Conservation (phyloP, 208 protist species). For the Crithidia expoeki region DNA sequence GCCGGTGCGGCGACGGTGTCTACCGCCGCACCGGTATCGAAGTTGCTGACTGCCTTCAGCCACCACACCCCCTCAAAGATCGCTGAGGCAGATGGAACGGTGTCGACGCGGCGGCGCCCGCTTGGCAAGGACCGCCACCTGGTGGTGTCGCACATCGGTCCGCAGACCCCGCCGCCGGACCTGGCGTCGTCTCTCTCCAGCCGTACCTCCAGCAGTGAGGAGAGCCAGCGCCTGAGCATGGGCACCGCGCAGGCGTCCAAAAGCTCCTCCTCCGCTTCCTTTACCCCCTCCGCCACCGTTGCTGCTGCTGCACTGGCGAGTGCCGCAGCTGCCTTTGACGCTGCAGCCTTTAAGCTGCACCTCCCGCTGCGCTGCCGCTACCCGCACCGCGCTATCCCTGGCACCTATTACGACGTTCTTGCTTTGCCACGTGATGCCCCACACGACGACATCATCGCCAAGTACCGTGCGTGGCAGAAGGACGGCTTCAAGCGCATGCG, state of each 20-base stretch:
- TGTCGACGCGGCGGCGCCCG: conserved; percentile 27
- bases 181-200: conserved; percentile 37
- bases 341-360: conserved; percentile 49
- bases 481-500: conserved; percentile 69
- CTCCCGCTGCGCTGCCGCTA: conserved; percentile 81
- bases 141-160: conserved; percentile 30
- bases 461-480: conserved; percentile 66
- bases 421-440: conserved; percentile 47
- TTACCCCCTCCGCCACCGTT: conserved; percentile 1
- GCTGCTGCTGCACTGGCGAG: not conserved
- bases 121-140: conserved; percentile 27
- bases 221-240: conserved; percentile 7
- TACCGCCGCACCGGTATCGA: too few relatives aligned
- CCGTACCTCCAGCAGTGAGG: conserved; percentile 40
- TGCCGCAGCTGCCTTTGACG: conserved; percentile 12
- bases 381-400: conserved; percentile 66
- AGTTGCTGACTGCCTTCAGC: conserved; percentile 46
- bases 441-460: conserved; percentile 53
- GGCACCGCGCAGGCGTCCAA: conserved; percentile 12
- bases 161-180: conserved; percentile 18
- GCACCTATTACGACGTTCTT: conserved; percentile 89
- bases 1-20: not conserved
- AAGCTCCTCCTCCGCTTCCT: conserved; percentile 8
- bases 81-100: conserved; percentile 23
- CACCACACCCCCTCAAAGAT: conserved; percentile 44